Evolutionary conservation across 78 protist species (phyloP).

Genomic region (Ministeria vibrans): DNA sequence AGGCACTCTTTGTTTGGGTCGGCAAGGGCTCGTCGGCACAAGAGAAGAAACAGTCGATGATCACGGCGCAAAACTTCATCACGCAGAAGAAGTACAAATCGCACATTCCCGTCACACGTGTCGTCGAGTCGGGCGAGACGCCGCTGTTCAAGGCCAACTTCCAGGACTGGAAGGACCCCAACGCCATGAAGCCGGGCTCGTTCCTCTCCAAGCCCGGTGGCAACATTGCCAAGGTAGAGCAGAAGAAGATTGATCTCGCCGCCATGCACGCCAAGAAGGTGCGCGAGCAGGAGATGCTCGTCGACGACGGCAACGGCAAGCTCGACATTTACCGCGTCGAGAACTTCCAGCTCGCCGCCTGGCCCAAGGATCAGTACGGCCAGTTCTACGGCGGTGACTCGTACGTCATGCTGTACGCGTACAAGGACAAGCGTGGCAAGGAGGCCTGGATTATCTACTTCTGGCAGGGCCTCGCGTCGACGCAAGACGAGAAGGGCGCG

Average conservation of each 20-base stretch:
- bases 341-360: neutral
- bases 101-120: conserved; percentile 10
- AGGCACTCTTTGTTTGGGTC: conserved; percentile 49
- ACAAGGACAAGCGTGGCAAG: neutral
- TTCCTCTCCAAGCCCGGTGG: neutral
- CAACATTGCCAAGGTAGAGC: neutral
- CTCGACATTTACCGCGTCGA: conserved; percentile 7
- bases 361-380: conserved; percentile 15
- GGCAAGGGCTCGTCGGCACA: conserved; percentile 37
- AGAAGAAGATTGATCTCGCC: conserved; percentile 1
- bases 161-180: conserved; percentile 2
- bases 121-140: conserved; percentile 40
- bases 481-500: conserved; percentile 35
- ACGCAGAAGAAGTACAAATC: neutral
- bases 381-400: conserved; percentile 47
- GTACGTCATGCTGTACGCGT: conserved; percentile 47
- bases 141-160: conserved; percentile 34
- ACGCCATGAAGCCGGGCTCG: neutral
- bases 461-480: conserved; percentile 49
- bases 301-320: conserved; percentile 27
- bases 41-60: conserved; percentile 8
- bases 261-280: neutral
- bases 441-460: conserved; percentile 20
- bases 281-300: neutral
- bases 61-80: neutral